Evolutionary conservation across 257 asterid species (phyloP), one percentile per base, ranked within the genome.

Genomic region (Solanum sitiens): DNA sequence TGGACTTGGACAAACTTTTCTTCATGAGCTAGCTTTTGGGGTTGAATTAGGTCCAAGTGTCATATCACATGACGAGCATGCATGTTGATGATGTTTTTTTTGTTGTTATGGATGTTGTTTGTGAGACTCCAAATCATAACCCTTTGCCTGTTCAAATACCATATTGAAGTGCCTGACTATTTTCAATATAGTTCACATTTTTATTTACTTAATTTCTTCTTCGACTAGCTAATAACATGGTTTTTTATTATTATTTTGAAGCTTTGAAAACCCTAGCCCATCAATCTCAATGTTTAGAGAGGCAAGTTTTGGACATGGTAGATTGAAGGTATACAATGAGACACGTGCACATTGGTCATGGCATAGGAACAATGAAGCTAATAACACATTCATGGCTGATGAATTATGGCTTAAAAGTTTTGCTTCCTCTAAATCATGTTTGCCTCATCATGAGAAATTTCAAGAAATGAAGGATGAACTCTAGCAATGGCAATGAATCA

Each of bases 261-360:
- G 98, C 79, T 95, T 92, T 86, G 93, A 88, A 80, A 77, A 86
- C 11, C 95, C 96, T 44, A 94, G 92, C 27, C 95, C 99, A 18
- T 87, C 92, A 1, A 92, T 92, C 27, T 95, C 99, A 6, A 33
- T 90, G 4, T 95, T 35, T 74, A 87, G 89, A 18, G 99, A 96
- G 88, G 73, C 99, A 68, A 96, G 98, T 89, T 96, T 96, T n/a
- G 98, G 99, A 67, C 98, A 94, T 82, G 98, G 97, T n/a, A 91
- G 97, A 79, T 83, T 95, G 88, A 92, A 91, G 89, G 83, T 96
- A 16, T 5, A 85, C 39, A 96, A 95, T 83, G 68, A 87, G 86
- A 94, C 93, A 15, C 98, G 93, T 68, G 98, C 98, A 2, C 95
- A 84, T 35, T 96, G 99, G 99, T 89, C 97, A 3, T 96, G 99